A percentile compares a stretch with the other conserved stretches of the same genome.
Evolutionary conservation across 352 stramenopile species (phyloP).

Genomic region (Globisporangium nunn): DNA sequence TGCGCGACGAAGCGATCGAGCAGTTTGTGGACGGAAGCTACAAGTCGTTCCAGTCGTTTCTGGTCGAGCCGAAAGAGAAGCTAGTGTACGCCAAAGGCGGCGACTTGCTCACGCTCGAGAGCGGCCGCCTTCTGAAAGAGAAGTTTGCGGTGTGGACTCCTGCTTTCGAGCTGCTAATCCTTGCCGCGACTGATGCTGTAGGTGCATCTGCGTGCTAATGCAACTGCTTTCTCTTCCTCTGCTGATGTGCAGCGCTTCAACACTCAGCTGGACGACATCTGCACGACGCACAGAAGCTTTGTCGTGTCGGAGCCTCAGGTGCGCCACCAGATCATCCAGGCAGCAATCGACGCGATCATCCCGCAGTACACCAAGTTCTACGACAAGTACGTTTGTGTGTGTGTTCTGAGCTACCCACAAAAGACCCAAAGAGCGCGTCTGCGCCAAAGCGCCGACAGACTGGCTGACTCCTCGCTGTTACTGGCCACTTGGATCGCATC

Average conservation of each 20-base stretch:
- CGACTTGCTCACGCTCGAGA: slow-evolving; percentile 85
- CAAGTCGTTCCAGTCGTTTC: slow-evolving; percentile 42
- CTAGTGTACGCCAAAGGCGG: slow-evolving; percentile 84
- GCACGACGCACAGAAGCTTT: slow-evolving; percentile 60
- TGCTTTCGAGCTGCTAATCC: background rate
- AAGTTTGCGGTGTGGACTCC: slow-evolving; percentile 70
- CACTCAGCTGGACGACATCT: slow-evolving; percentile 56
- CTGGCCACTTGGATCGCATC: background rate
- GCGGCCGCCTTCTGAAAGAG: slow-evolving; percentile 87
- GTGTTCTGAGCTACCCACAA: background rate
- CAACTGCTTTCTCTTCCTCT: background rate
- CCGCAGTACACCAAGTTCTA: slow-evolving; percentile 89
- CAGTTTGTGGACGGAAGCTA: slow-evolving; percentile 83
- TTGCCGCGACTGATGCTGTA: background rate
- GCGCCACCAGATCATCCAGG: slow-evolving; percentile 78
- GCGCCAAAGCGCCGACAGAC: no score
- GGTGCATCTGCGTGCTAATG: no score
- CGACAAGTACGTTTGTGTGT: slow-evolving; percentile 57
- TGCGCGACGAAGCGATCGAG: slow-evolving; percentile 79
- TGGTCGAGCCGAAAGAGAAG: slow-evolving; percentile 77
- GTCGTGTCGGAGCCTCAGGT: slow-evolving; percentile 84
- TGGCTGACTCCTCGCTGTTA: no score
- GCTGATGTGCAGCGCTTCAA: slow-evolving; percentile 53
- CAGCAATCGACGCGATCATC: slow-evolving; percentile 80
- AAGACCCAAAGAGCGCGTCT: background rate